Percentiles rank a stretch among this genome's conserved stretches.
Conservation (phyloP, 805 yeast species). For the Torulaspora delbrueckii region DNA sequence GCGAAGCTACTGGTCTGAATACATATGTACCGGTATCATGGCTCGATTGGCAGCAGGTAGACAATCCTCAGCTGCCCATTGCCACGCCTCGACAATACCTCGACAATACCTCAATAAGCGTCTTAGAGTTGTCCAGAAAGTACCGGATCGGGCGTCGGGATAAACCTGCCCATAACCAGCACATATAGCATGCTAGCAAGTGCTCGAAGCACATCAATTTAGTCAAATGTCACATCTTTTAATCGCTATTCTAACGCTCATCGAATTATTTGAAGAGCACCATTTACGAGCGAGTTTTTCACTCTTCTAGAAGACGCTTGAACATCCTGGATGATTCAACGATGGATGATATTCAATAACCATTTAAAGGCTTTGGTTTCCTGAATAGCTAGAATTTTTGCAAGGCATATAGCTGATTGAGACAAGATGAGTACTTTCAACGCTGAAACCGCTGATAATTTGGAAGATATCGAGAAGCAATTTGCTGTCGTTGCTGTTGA, state of each 20-base stretch:
- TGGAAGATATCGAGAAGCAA: slow-evolving; percentile 94
- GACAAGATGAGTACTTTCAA: slow-evolving; percentile 42
- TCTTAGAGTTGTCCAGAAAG: too few relatives aligned
- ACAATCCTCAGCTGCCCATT: too few relatives aligned
- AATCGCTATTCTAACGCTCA: neutral
- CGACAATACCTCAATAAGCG: too few relatives aligned
- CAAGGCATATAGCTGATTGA: neutral
- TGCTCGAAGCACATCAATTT: too few relatives aligned
- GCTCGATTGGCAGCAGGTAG: too few relatives aligned
- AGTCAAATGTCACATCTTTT: neutral
- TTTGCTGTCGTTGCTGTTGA: slow-evolving; percentile 96
- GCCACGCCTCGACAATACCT: too few relatives aligned
- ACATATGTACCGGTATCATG: too few relatives aligned
- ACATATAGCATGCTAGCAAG: neutral
- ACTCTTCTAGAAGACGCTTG: slow-evolving; percentile 3
- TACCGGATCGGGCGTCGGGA: too few relatives aligned
- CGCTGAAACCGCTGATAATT: slow-evolving; percentile 89
- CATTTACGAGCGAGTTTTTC: slow-evolving; percentile 1
- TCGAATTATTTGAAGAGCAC: neutral
- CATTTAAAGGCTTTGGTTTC: neutral
- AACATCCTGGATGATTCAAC: neutral
- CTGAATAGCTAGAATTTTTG: neutral
- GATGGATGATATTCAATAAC: neutral
- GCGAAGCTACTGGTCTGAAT: too few relatives aligned
- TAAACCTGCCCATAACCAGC: neutral